A percentile compares a stretch with the other conserved stretches of the same genome.
Conservation (phyloP, 352 stramenopile genomes). For the Pythium aristosporum region DNA sequence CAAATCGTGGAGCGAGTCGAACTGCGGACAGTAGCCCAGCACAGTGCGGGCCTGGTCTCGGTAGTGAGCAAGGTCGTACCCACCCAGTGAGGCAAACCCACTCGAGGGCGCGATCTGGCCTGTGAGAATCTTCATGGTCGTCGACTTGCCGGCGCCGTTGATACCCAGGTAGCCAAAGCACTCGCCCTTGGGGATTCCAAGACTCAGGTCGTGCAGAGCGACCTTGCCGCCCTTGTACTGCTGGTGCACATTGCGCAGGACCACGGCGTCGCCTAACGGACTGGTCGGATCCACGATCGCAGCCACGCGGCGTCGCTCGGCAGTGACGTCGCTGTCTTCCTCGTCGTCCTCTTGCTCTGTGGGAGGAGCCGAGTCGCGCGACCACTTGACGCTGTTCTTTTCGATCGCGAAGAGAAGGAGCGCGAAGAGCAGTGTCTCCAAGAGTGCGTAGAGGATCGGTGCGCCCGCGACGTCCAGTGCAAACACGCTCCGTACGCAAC, state of each 20-base stretch:
- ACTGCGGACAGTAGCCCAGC: constrained; percentile 93
- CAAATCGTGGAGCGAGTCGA: constrained; percentile 92
- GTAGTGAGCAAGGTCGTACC: constrained; percentile 70
- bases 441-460: constrained; percentile 46
- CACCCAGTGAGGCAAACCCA: constrained; percentile 55
- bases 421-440: constrained; percentile 40
- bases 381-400: constrained; percentile 31
- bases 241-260: constrained; percentile 51
- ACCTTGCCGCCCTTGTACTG: constrained; percentile 32
- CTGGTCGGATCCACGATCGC: neutral
- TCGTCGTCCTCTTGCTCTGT: neutral
- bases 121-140: constrained; percentile 47
- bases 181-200: constrained; percentile 69
- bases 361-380: neutral
- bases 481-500: constrained; percentile 52
- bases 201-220: constrained; percentile 66
- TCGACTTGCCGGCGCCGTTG: constrained; percentile 73
- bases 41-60: constrained; percentile 22
- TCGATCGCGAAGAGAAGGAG: constrained; percentile 41
- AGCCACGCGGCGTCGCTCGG: constrained; percentile 19
- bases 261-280: constrained; percentile 30
- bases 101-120: constrained; percentile 41
- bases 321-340: constrained; percentile 20
- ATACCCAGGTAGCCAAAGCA: constrained; percentile 80
- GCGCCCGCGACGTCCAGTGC: constrained; percentile 57